Base-by-base conservation (phyloP, 2,329 filamentous ascomycete genomes). In the Paecilomyces sp. region DNA sequence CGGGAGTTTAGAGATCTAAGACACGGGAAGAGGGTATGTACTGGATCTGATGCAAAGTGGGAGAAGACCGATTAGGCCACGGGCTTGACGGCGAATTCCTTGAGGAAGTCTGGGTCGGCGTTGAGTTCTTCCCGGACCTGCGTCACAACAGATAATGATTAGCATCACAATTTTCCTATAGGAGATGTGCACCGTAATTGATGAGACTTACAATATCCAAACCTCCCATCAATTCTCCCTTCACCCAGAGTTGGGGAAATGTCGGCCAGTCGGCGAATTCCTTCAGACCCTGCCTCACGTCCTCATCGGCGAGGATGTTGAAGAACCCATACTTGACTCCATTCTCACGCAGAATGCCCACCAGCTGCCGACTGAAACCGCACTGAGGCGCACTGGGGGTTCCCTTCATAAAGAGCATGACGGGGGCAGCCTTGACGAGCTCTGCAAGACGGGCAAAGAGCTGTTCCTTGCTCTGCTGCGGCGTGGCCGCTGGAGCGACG, bases 361-460 rank as follows among this genome's bases (percentile, higher is more conserved):
- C 94, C 53, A 96, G 80, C 78, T 97, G 92, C 66, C 93, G 82
- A 66, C 91, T 96, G 78, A 99, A 99, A 2, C 94, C 92, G 70
- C 92, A 96, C 75, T 96, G 90, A 1, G 92, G 92, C 33, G 86
- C 84, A 65, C 87, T 90, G 0, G 92, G 92, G 2, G 91, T 95
- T n/a, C 92, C 92, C 80, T 96, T 96, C 91, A 96, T 96, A 77
- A 99, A 99, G 30, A 99, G 81, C 94, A 99, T 99, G 33, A 99
- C 92, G 0, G 92, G 91, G 33, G 94, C 93, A 4, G 94, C 94
- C 79, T 93, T 96, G 66, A 97, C 93, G 36, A 99, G 83, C 67
- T 95, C 90, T 22, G 78, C 83, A 41, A 99, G 81, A 33, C 93
- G 84, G 74, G 89, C 87, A 75, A 91, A 87, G 58, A 99, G 79